Evolutionary conservation across 2,329 filamentous ascomycete genomes (phyloP).

Genomic region (Microdochium paspali): DNA sequence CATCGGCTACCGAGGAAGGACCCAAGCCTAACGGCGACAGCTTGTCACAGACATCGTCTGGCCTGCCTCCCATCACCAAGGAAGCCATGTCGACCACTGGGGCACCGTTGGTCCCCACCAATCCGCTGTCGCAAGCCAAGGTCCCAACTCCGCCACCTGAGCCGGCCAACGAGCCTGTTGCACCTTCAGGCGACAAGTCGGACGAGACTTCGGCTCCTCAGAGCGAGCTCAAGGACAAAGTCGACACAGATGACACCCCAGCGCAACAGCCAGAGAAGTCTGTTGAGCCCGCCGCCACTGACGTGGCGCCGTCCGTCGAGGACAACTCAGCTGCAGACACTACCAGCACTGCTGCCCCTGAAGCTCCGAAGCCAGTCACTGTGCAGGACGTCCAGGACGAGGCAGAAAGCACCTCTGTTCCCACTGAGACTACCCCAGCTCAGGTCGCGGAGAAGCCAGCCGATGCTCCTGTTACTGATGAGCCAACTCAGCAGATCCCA

Average conservation of each 20-base stretch:
- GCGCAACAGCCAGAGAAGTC: slow-evolving; percentile 1
- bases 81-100: neutral
- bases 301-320: slow-evolving; percentile 2
- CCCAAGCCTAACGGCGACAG: neutral
- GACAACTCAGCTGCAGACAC: neutral
- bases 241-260: neutral
- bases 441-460: slow-evolving; percentile 10
- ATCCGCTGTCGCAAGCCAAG: neutral
- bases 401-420: slow-evolving; percentile 10
- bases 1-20: neutral
- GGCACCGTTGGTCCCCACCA: neutral
- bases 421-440: slow-evolving; percentile 4
- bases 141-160: neutral
- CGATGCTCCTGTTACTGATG: slow-evolving; percentile 3
- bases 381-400: slow-evolving; percentile 18
- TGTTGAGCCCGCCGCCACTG: slow-evolving; percentile 4
- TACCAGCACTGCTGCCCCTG: slow-evolving; percentile 10
- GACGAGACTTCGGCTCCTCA: neutral
- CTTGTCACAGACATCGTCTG: neutral
- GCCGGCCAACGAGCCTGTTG: neutral
- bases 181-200: neutral
- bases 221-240: neutral
- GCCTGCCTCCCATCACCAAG: slow-evolving; percentile 1
- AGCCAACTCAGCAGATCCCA: slow-evolving; percentile 4
- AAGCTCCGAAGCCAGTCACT: slow-evolving; percentile 16